phyloP scores from a whole-genome alignment of 345 rosid genomes.

The Eucalyptus sp. region DNA sequence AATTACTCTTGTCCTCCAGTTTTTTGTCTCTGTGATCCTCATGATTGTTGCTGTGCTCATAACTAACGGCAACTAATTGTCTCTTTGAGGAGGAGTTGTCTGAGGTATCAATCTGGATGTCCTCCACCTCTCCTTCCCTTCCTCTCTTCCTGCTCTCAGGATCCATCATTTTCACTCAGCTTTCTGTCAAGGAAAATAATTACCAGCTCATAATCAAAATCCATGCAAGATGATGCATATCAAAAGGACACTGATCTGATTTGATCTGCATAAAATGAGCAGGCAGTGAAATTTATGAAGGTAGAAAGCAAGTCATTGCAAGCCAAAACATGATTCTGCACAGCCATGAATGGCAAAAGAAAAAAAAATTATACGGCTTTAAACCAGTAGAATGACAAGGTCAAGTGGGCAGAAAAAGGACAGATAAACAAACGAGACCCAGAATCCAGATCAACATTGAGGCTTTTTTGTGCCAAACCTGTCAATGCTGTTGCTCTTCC shows the following conservation, averaged over 20 bases:
- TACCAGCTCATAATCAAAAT: not conserved
- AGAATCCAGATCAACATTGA: not conserved
- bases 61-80: not conserved
- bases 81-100: not conserved
- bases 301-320: not conserved
- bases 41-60: not conserved
- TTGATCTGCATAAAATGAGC: not conserved
- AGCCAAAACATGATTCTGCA: not conserved
- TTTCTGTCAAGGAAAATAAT: not conserved
- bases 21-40: not conserved
- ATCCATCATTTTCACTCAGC: conserved; percentile 7
- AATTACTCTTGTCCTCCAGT: not conserved
- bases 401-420: not conserved
- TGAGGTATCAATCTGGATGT: not conserved
- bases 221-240: not conserved
- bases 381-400: not conserved
- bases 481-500: not conserved
- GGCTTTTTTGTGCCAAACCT: not conserved
- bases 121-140: conserved; percentile 2
- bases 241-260: not conserved
- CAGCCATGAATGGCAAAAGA: not conserved
- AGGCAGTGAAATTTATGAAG: not conserved
- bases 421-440: not conserved
- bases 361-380: not conserved
- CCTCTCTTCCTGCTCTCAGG: conserved; percentile 17